Evolutionary conservation across 768 basidiomycete species (phyloP).

Genomic region (Collybia nuda): DNA sequence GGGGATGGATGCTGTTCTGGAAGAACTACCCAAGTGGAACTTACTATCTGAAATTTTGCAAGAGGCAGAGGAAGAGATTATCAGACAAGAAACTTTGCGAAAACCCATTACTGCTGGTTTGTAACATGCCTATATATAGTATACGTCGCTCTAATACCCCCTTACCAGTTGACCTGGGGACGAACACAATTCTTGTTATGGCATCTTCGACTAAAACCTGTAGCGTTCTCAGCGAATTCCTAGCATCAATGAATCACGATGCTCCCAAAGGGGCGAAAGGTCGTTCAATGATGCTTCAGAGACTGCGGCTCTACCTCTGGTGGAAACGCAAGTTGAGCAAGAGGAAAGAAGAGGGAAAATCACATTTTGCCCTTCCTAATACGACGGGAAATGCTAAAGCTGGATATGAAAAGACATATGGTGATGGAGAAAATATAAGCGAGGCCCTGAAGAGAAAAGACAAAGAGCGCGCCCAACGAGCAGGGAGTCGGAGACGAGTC

Average conservation of each 20-base stretch:
- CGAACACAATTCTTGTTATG: constrained; percentile 87
- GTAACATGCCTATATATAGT: neutral
- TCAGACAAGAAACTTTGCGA: constrained; percentile 50
- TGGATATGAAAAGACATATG: constrained; percentile 22
- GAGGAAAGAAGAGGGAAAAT: constrained; percentile 33
- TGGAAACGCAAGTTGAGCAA: constrained; percentile 68
- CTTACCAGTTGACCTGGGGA: constrained; percentile 42
- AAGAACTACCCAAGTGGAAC: constrained; percentile 95
- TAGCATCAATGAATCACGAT: constrained; percentile 60
- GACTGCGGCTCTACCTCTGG: constrained; percentile 70
- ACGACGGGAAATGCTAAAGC: constrained; percentile 16
- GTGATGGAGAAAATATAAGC: constrained; percentile 45
- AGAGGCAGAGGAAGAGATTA: constrained; percentile 87
- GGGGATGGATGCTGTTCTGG: constrained; percentile 84
- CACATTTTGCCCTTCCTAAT: constrained; percentile 23
- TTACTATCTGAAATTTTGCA: constrained; percentile 80
- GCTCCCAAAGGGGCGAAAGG: constrained; percentile 65
- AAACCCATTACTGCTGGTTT: constrained; percentile 23
- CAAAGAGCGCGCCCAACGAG: constrained; percentile 54
- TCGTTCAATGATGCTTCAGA: constrained; percentile 75
- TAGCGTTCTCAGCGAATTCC: constrained; percentile 74
- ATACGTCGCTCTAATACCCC: neutral
- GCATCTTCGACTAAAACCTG: constrained; percentile 77
- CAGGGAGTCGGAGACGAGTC: constrained; percentile 66
- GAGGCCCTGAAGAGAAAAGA: constrained; percentile 83